phyloP scores from a whole-genome alignment of 2,329 filamentous ascomycete species.

The Epichloe sibirici region DNA sequence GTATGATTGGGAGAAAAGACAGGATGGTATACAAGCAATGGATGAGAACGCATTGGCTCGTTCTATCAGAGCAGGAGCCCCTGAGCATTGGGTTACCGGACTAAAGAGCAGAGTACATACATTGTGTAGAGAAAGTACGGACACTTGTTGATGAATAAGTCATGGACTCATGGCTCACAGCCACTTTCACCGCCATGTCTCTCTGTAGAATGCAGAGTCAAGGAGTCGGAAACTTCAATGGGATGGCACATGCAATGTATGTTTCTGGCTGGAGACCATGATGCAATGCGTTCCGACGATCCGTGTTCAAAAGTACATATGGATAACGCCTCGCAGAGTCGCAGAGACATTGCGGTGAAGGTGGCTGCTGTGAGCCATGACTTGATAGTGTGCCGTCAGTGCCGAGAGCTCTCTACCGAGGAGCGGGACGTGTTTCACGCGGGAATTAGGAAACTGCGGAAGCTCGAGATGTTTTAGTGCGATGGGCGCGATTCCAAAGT shows the following conservation, averaged over 20 bases:
- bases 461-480: too few species aligned
- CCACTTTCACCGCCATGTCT: too few species aligned
- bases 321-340: not conserved
- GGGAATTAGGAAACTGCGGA: not conserved
- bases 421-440: not conserved
- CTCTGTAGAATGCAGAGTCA: too few species aligned
- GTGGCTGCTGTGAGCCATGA: not conserved
- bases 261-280: too few species aligned
- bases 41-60: constrained; percentile 27
- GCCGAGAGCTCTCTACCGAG: not conserved
- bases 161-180: too few species aligned
- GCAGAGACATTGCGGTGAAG: not conserved
- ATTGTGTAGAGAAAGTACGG: not conserved
- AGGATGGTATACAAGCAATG: not conserved
- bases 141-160: too few species aligned
- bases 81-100: constrained; percentile 46
- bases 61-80: constrained; percentile 51
- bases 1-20: constrained; percentile 17
- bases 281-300: too few species aligned
- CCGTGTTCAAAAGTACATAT: too few species aligned
- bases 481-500: too few species aligned
- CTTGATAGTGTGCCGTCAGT: not conserved
- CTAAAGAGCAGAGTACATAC: constrained; percentile 53
- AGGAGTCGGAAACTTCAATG: too few species aligned
- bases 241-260: too few species aligned